Evolutionary conservation across 148 eudicot species (phyloP).

Genomic region (Vaccinium corymbosum): DNA sequence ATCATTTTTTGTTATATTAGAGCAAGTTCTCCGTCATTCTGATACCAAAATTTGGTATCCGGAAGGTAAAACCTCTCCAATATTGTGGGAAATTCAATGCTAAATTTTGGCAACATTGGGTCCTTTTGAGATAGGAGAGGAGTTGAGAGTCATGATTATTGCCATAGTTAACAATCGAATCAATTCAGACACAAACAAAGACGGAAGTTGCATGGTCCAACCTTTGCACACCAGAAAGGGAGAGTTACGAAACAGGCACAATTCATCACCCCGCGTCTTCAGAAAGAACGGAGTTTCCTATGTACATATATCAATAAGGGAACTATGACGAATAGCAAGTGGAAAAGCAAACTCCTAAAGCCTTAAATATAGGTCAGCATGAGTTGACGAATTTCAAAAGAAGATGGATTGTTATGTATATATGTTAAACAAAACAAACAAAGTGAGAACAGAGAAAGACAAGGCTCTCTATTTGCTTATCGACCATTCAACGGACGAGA

Average conservation of each 20-base stretch:
- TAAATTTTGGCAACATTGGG: no score
- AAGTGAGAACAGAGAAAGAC: no score
- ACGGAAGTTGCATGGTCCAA: neutral
- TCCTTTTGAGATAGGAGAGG: no score
- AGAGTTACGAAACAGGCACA: neutral
- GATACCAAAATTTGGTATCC: no score
- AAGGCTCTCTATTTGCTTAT: neutral
- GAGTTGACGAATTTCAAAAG: neutral
- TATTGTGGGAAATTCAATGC: no score
- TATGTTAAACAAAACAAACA: no score
- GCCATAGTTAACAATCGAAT: neutral
- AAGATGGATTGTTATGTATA: neutral
- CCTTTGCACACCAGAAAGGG: neutral
- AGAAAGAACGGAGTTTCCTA: neutral
- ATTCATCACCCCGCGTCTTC: neutral
- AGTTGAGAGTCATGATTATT: no score
- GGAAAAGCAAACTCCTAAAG: neutral
- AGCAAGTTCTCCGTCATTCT: no score
- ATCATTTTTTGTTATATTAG: no score
- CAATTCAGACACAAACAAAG: neutral
- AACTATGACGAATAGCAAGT: neutral
- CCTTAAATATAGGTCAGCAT: neutral
- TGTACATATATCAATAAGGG: neutral
- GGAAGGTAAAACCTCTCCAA: no score
- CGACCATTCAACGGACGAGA: no score